A percentile compares a stretch with the other conserved stretches of the same genome.
Conservation (phyloP, 805 yeast species). For the Suhomyces sp. region DNA sequence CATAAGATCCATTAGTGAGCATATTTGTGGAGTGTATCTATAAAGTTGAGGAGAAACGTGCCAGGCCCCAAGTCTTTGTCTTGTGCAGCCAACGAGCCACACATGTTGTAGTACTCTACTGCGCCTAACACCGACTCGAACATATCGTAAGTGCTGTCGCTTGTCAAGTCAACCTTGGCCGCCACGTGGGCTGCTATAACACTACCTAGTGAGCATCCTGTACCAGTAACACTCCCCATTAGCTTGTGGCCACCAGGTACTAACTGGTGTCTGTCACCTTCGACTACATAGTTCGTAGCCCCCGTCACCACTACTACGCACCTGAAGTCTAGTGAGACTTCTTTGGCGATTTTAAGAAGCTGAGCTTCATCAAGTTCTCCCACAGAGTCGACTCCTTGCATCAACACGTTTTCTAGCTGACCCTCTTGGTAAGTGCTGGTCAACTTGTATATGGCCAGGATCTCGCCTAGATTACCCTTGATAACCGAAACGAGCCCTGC, state of each 20-base stretch:
- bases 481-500: conserved; percentile 62
- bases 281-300: conserved; percentile 24
- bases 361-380: conserved; percentile 20
- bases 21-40: conserved; percentile 36
- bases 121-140: conserved; percentile 54
- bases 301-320: conserved; percentile 76
- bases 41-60: conserved; percentile 44
- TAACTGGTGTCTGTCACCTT: conserved; percentile 20
- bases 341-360: conserved; percentile 40
- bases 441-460: conserved; percentile 52
- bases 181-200: conserved; percentile 59
- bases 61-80: conserved; percentile 40
- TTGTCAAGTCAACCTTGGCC: conserved; percentile 30
- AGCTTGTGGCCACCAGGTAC: conserved; percentile 57
- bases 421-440: conserved; percentile 17
- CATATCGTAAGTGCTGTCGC: conserved; percentile 16
- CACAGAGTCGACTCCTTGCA: conserved; percentile 73
- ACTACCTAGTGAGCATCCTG: conserved; percentile 82
- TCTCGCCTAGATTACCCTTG: conserved; percentile 87
- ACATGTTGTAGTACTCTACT: conserved; percentile 54
- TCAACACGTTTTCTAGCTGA: conserved; percentile 16
- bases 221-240: conserved; percentile 72
- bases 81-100: conserved; percentile 54
- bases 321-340: conserved; percentile 49
- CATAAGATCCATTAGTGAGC: neutral